Percentiles rank a stretch among this genome's conserved stretches.
These are phyloP conservation scores for Polychytrium aggregatum DNA, from an alignment of 192 early-diverging fungal species.

Conservation along the genomic window DNA sequence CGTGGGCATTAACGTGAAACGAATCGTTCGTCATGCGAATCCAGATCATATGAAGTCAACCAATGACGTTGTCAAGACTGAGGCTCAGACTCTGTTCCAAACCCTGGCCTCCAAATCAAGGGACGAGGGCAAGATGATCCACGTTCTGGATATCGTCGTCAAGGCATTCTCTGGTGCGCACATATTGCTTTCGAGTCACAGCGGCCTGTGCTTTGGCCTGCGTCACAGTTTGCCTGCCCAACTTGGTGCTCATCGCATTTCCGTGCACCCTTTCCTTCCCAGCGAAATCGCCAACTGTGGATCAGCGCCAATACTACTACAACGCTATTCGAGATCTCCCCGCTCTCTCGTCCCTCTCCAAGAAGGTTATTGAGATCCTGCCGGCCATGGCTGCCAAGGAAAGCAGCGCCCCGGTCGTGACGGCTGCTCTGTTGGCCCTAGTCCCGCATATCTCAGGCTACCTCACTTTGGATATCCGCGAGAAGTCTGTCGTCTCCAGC, in stretches of 20 bases:
- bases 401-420: conserved; percentile 56
- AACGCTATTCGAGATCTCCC: conserved; percentile 31
- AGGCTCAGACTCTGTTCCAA: conserved; percentile 50
- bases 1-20: too few species aligned
- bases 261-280: conserved; percentile 2
- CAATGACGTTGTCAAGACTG: conserved; percentile 37
- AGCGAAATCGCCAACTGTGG: conserved; percentile 35
- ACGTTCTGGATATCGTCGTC: conserved; percentile 48
- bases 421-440: conserved; percentile 47
- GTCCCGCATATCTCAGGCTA: conserved; percentile 40
- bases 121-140: conserved; percentile 36
- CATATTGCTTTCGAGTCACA: too few species aligned
- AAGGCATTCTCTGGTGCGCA: conserved; percentile 30
- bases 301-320: conserved; percentile 60
- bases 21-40: not conserved
- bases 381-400: conserved; percentile 67
- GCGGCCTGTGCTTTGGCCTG: too few species aligned
- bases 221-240: too few species aligned
- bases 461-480: conserved; percentile 24
- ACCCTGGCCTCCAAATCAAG: conserved; percentile 34
- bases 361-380: conserved; percentile 47
- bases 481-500: conserved; percentile 22
- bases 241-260: too few species aligned
- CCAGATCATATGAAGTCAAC: conserved; percentile 53
- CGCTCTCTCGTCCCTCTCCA: conserved; percentile 22